Base-by-base conservation (phyloP, 129 eudicot genomes). In the Saposhnikovia divaricata region DNA sequence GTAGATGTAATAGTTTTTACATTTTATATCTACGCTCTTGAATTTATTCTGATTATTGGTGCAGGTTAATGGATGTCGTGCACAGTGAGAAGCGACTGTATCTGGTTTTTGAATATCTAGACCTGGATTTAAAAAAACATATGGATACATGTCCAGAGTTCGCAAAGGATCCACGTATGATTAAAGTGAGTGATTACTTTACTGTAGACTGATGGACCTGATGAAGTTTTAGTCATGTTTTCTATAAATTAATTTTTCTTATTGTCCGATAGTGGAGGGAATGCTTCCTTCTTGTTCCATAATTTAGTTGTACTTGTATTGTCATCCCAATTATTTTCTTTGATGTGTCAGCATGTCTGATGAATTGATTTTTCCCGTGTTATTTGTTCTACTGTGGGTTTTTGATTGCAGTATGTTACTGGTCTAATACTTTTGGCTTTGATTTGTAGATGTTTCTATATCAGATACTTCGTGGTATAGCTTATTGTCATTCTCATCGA, bases 71-170 rank as follows among this genome's bases (percentile, higher is more conserved):
- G 77, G 98, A 95, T 90, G 98, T 95, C 40, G 97, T 90, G 77
- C 97, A 95, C 87, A 89, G 88, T 63, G 97, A 95, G 88, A 95
- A 95, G 81, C 83, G 96, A 72, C 66, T 95, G 75, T 95, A 95
- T 86, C 87, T 95, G 84, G 98, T 95, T 65, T 92, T 95, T 70
- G 98, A 95, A 86, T 95, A 92, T 85, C 90, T 95, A 72, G 98
- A 95, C 79, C 77, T 95, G 83, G 98, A 95, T 85, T 79, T 95
- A 90, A 90, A 92, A 90, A 95, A 95, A 78, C 96, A 95, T 85
- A 95, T 95, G 97, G 97, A 95, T 63, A 83, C 97, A 50, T 85
- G 89, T 78, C 98, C 98, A n/a, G 97, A 95, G 70, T 92, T 95
- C 80, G 84, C 94, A 37, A 84, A 92, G 86, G 96, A 92, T 87